Evolutionary conservation across 148 eudicot species (phyloP), one percentile per base, ranked within the genome.

Genomic region (Cornus kousa): DNA sequence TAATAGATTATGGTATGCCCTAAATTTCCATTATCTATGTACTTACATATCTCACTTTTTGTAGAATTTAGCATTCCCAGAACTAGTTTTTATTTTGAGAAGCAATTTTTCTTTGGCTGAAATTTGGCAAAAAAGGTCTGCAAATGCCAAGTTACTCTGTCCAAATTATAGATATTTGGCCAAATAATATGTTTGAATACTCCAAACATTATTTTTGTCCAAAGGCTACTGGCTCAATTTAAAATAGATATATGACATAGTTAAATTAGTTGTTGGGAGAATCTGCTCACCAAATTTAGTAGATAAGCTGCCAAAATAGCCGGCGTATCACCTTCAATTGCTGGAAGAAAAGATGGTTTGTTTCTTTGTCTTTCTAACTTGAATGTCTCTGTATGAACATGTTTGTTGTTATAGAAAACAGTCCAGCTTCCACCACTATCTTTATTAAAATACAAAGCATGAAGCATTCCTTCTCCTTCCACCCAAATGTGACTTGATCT

Each of bases 391-490:
- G 86, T 77, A 75, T 80, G 65, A 16, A 87, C 87, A 72, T 79
- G 43, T 70, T 37, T 84, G 77, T 82, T 87, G 23, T 67, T 84
- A 74, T 84, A 87, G 10, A 19, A 17, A 4, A 77, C 14, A 7
- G 3, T 78, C 82, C 83, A 80, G 14, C 43, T 75, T 12, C 87
- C 89, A 66, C 23, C 57, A 0, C 16, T n/a, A 11, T 84, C 71
- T 78, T 76, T 82, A 6, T 55, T 59, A 74, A 85, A 65, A 66
- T 87, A 82, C 9, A 85, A 23, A 39, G 86, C 89, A 80, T 85
- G 89, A 68, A 87, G 79, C 89, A 87, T 84, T 24, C 89, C 89
- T 87, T 87, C 89, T 68, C 89, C 89, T 80, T 87, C 89, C 50
- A 87, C 81, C 89, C 89, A 87, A 2, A 76, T 82, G 64, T 80